Conservation (phyloP, 305 asterid species). For the Solanum hybrid region DNA sequence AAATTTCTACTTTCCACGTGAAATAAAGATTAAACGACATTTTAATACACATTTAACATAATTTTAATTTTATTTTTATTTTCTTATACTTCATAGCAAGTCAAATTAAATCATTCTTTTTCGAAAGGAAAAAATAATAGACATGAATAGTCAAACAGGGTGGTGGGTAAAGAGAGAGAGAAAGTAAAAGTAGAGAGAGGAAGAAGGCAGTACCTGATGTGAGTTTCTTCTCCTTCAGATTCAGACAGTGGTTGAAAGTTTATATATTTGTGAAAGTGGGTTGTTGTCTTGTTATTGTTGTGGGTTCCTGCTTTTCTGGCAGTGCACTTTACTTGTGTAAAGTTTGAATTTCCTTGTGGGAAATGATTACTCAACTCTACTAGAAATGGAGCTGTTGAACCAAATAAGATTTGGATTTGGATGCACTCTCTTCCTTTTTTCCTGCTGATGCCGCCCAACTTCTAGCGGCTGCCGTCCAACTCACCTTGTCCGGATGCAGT, state of each 20-base stretch:
- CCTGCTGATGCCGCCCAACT: not conserved
- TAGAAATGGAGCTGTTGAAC: not conserved
- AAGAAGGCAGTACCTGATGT: not conserved
- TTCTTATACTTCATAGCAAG: not conserved
- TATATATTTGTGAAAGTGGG: not conserved
- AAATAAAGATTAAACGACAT: too few relatives aligned
- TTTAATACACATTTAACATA: not conserved
- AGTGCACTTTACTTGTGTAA: not conserved
- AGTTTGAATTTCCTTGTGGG: not conserved
- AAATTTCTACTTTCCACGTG: not conserved
- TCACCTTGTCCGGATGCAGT: not conserved
- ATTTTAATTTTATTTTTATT: too few relatives aligned
- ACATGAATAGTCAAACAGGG: not conserved
- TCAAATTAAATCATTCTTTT: too few relatives aligned
- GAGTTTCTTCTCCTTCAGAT: not conserved
- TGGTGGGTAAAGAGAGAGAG: not conserved
- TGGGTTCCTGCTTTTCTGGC: not conserved
- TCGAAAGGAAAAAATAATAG: too few relatives aligned
- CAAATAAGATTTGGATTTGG: not conserved
- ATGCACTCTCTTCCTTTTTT: not conserved
- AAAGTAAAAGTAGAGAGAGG: not conserved
- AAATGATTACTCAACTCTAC: not conserved
- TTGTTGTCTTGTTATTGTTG: not conserved
- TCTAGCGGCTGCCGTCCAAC: not conserved
- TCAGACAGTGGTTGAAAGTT: not conserved